Conservation (phyloP, 1,284 basidiomycete species). For the Limonomyces culmigenus region DNA sequence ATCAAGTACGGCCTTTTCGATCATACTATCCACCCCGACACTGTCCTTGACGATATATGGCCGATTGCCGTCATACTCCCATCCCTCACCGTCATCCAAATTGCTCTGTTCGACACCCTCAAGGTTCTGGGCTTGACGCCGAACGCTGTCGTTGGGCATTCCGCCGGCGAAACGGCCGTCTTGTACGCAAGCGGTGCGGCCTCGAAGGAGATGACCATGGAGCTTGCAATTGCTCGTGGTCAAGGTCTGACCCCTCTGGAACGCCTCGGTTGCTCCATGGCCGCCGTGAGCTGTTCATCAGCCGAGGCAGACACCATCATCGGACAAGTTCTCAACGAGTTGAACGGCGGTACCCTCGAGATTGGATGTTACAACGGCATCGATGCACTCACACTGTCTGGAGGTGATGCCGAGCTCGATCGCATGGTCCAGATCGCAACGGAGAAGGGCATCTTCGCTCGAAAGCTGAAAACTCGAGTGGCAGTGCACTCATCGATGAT, state of each 20-base stretch:
- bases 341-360: conserved; percentile 11
- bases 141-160: conserved; percentile 21
- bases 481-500: conserved; percentile 19
- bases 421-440: conserved; percentile 12
- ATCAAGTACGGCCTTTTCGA: conserved; percentile 16
- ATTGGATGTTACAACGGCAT: conserved; percentile 22
- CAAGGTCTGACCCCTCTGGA: conserved; percentile 17
- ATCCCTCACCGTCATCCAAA: conserved; percentile 23
- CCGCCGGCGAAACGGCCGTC: conserved; percentile 24
- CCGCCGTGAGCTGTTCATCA: conserved; percentile 19
- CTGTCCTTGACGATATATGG: conserved; percentile 14
- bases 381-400: conserved; percentile 17
- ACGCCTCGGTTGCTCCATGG: conserved; percentile 20
- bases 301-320: conserved; percentile 12
- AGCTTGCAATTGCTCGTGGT: conserved; percentile 21
- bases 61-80: conserved; percentile 18
- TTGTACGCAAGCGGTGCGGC: conserved; percentile 24
- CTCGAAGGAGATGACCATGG: conserved; percentile 19
- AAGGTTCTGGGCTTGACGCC: conserved; percentile 17
- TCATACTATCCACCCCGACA: conserved; percentile 3
- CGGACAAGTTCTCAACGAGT: conserved; percentile 4
- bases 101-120: conserved; percentile 24
- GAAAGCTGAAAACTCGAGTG: conserved; percentile 14
- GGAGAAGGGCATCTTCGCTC: conserved; percentile 14
- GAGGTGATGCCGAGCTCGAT: conserved; percentile 13